These are phyloP conservation scores for Craspedostauros australis DNA, from an alignment of 108 stramenopile genomes.

Conservation along the genomic window DNA sequence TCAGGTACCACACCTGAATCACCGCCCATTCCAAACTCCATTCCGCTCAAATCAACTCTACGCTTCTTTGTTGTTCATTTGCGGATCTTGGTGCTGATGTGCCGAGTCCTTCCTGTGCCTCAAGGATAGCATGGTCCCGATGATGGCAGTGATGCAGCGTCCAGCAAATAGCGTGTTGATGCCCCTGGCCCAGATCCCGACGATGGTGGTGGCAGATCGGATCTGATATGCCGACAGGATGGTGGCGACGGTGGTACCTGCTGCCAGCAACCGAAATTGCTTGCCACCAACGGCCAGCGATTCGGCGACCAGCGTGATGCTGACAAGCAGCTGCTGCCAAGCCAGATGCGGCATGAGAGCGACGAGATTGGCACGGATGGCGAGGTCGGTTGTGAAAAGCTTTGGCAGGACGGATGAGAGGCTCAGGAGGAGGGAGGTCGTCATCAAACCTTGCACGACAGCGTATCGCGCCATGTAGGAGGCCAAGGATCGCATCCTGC, in stretches of 20 bases:
- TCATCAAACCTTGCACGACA: conserved; percentile 34
- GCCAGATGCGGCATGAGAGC: conserved; percentile 44
- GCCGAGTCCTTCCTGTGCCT: too few relatives aligned
- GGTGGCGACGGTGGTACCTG: conserved; percentile 40
- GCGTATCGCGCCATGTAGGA: conserved; percentile 45
- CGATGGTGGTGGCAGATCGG: conserved; percentile 28
- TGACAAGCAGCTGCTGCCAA: conserved; percentile 46
- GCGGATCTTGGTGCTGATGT: too few relatives aligned
- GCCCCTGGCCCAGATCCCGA: conserved; percentile 48
- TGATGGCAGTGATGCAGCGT: conserved; percentile 39
- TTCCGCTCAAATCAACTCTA: too few relatives aligned
- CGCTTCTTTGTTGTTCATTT: too few relatives aligned
- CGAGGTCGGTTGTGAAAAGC: conserved; percentile 33
- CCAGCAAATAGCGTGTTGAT: conserved; percentile 56
- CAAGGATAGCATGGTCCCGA: conserved; percentile 12
- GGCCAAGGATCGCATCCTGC: conserved; percentile 27
- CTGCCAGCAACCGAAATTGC: conserved; percentile 40
- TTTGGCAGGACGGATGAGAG: conserved; percentile 12
- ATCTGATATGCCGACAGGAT: conserved; percentile 31
- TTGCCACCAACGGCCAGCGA: conserved; percentile 37
- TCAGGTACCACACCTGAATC: too few relatives aligned
- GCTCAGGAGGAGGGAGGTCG: conserved; percentile 15
- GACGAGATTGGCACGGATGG: conserved; percentile 23
- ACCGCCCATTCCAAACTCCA: too few relatives aligned
- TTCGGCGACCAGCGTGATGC: conserved; percentile 41